Evolutionary conservation across 225 moss, liverwort and hornwort species (phyloP), one percentile per base, ranked within the genome.

Genomic region (Pseudoscleropodium purum): DNA sequence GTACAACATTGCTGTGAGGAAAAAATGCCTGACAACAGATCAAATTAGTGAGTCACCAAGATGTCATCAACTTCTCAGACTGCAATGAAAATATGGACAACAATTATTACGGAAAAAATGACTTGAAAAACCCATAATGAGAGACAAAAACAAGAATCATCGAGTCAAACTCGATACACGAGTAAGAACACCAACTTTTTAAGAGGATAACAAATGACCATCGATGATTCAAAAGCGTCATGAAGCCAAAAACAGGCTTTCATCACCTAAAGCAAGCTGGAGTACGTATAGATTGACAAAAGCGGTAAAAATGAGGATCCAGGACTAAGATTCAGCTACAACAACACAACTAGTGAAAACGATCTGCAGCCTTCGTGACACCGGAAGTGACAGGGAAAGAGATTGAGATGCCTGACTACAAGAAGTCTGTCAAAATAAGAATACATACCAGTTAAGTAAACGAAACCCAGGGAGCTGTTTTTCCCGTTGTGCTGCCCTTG

Each of bases 1-100:
- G 90, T 97, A 99, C 26, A 99, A 84, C 99, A 99, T 99, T 74
- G 99, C 99, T 88, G 99, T 99, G 75, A 97, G 94, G 87, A 99
- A 99, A 94, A 99, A 99, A 95, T 95, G 95, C 99, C 99, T 99
- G 97, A 61, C 74, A 95, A 89, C 85, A 88, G 77, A 91, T 91
- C 87, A 89, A 88, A 69, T 88, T 54, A 89, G 72, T 89, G 61
- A 73, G 87, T 88, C 84, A 84, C 89, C 82, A 83, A 84, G 66
- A n/a, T 79, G 85, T 74, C 49, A 84, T 80, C 51, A 59, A 85
- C 41, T 64, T 83, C 57, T 61, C 68, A 68, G 20, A 65, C 65
- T 72, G 65, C 64, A 52, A 49, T 51, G 54, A 77, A 76, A 45
- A 24, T 33, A 63, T 34, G 10, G 63, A 52, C 63, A 88, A 74